A percentile compares a stretch with the other conserved stretches of the same genome.
Evolutionary conservation across 805 yeast species (phyloP).

Genomic region (Hemisphaericaspora nanyangensis): DNA sequence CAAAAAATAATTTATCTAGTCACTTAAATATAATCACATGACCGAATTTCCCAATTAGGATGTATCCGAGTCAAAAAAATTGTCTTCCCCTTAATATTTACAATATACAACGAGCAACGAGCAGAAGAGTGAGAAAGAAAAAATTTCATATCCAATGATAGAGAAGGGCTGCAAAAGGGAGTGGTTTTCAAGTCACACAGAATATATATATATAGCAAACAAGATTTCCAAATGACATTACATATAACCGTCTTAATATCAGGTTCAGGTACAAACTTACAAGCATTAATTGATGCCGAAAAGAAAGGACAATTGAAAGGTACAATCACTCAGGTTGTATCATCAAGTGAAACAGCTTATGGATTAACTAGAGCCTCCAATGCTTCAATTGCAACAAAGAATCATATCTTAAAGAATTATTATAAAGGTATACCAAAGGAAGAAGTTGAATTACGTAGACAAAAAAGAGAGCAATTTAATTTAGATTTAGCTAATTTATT

Average conservation of each 20-base stretch:
- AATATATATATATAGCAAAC: neutral
- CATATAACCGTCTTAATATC: conserved; percentile 78
- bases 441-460: conserved; percentile 50
- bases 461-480: conserved; percentile 71
- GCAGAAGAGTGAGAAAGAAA: neutral
- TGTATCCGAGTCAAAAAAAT: no score
- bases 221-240: conserved; percentile 6
- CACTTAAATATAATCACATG: no score
- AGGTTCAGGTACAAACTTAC: conserved; percentile 94
- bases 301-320: conserved; percentile 42
- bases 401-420: conserved; percentile 69
- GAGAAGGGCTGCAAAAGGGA: neutral
- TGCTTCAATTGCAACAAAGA: conserved; percentile 65
- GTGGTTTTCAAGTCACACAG: no score
- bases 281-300: conserved; percentile 83
- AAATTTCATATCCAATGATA: neutral
- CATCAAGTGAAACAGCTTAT: conserved; percentile 82
- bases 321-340: conserved; percentile 70
- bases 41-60: no score
- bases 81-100: no score
- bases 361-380: conserved; percentile 78
- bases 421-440: conserved; percentile 74
- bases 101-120: no score
- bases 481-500: conserved; percentile 70
- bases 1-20: no score